A percentile compares a stretch with the other conserved stretches of the same genome.
Evolutionary conservation across 2,329 filamentous ascomycete species (phyloP).

Genomic region (Venturia carpophila): DNA sequence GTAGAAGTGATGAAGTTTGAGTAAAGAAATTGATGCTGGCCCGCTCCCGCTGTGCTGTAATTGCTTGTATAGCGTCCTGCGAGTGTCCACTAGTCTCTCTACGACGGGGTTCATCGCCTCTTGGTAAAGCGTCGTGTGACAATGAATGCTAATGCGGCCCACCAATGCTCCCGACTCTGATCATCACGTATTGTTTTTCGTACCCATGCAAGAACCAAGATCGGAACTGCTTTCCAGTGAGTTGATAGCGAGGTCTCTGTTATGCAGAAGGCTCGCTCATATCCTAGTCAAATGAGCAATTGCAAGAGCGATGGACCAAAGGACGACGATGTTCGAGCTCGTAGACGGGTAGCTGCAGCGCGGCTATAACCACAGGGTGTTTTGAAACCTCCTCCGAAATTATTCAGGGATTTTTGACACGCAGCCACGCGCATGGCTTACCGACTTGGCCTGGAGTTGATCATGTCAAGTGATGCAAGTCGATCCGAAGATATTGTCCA

Average conservation of each 20-base stretch:
- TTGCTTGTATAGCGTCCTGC: slow-evolving; percentile 9
- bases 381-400: slow-evolving; percentile 10
- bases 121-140: slow-evolving; percentile 12
- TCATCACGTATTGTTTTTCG: neutral
- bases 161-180: slow-evolving; percentile 5
- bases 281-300: neutral
- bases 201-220: neutral
- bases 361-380: neutral
- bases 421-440: slow-evolving; percentile 12
- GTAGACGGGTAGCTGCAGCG: slow-evolving; percentile 14
- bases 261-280: neutral
- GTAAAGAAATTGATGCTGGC: neutral
- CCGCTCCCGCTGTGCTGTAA: slow-evolving; percentile 17
- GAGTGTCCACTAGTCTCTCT: neutral
- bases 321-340: slow-evolving; percentile 4
- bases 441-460: slow-evolving; percentile 1
- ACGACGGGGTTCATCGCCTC: slow-evolving; percentile 2
- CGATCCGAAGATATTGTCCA: slow-evolving; percentile 12
- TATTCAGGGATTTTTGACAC: slow-evolving; percentile 14
- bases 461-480: slow-evolving; percentile 7
- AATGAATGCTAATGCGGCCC: slow-evolving; percentile 3
- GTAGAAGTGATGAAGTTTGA: neutral
- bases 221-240: neutral
- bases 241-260: neutral
- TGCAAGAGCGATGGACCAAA: neutral